Conservation (phyloP, 2,329 filamentous ascomycete genomes). For the Aspergillus sp. region DNA sequence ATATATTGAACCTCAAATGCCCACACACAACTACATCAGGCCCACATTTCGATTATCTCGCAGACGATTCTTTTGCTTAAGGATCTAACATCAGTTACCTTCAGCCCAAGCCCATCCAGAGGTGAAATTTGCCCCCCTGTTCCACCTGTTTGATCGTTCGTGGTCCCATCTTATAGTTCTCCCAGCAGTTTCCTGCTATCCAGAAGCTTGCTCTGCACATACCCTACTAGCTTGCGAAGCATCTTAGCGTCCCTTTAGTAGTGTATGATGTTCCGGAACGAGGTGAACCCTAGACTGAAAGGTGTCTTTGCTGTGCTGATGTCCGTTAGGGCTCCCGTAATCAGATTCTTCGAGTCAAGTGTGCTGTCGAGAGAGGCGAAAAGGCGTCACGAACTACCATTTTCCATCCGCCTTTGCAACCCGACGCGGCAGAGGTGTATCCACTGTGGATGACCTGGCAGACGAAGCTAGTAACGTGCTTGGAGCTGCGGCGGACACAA, state of each 20-base stretch:
- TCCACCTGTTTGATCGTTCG: not conserved
- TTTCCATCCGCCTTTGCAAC: constrained; percentile 21
- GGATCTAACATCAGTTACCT: not conserved
- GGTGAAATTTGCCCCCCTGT: not conserved
- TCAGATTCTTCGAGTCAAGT: constrained; percentile 20
- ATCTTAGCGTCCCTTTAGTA: constrained; percentile 12
- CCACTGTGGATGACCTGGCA: constrained; percentile 24
- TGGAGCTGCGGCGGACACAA: constrained; percentile 35
- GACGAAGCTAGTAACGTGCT: constrained; percentile 29
- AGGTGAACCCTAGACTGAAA: not conserved
- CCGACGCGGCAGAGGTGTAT: constrained; percentile 17
- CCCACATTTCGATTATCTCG: not conserved
- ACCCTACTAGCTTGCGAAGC: constrained; percentile 20
- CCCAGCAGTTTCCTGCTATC: constrained; percentile 23
- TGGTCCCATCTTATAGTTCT: constrained; percentile 21
- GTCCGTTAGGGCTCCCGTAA: constrained; percentile 8
- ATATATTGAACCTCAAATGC: not conserved
- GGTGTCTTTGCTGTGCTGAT: not conserved
- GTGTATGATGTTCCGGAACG: constrained; percentile 18
- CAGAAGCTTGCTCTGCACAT: constrained; percentile 13
- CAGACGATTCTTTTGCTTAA: too few species aligned
- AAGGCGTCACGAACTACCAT: constrained; percentile 20
- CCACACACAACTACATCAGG: not conserved
- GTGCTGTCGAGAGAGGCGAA: constrained; percentile 16
- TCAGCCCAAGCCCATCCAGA: not conserved